These are phyloP conservation scores for Trypanosomatidae sp. DNA, from an alignment of 208 protist species.

Conservation along the genomic window DNA sequence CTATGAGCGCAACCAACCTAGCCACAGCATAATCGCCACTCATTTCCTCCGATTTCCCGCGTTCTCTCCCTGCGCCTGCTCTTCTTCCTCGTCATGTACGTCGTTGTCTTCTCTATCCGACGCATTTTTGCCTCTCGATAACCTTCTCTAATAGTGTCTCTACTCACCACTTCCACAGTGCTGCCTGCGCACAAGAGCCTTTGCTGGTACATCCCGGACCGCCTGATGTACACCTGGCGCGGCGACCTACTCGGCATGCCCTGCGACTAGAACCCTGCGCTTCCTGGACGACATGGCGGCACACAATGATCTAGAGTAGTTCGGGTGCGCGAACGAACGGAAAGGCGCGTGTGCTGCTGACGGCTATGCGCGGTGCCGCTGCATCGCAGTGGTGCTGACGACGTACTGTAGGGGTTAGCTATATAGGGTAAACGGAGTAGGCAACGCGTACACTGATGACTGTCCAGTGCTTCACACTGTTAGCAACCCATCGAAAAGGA, in stretches of 20 bases:
- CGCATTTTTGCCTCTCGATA: too few species aligned
- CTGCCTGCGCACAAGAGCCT: conserved; percentile 38
- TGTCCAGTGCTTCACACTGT: conserved; percentile 46
- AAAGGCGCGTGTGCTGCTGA: conserved; percentile 56
- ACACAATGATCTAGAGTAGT: conserved; percentile 32
- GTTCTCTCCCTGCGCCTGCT: too few species aligned
- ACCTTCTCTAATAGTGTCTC: too few species aligned
- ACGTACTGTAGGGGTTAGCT: conserved; percentile 61
- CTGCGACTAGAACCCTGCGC: conserved; percentile 52
- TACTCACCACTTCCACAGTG: conserved; percentile 10
- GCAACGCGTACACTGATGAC: conserved; percentile 30
- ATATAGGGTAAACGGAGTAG: conserved; percentile 47
- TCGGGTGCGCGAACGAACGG: conserved; percentile 53
- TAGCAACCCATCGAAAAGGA: conserved; percentile 26
- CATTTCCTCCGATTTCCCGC: too few species aligned
- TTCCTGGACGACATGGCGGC: conserved; percentile 48
- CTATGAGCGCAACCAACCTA: too few species aligned
- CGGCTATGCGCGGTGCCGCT: conserved; percentile 45
- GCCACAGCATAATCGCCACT: too few species aligned
- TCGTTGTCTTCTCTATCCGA: too few species aligned
- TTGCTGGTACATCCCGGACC: conserved; percentile 47
- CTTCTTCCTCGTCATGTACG: too few species aligned
- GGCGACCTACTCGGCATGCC: conserved; percentile 49
- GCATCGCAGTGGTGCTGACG: conserved; percentile 46
- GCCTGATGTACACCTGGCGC: conserved; percentile 33